phyloP scores from a whole-genome alignment of 192 early-diverging fungal species.

The Coemansia sp. region DNA sequence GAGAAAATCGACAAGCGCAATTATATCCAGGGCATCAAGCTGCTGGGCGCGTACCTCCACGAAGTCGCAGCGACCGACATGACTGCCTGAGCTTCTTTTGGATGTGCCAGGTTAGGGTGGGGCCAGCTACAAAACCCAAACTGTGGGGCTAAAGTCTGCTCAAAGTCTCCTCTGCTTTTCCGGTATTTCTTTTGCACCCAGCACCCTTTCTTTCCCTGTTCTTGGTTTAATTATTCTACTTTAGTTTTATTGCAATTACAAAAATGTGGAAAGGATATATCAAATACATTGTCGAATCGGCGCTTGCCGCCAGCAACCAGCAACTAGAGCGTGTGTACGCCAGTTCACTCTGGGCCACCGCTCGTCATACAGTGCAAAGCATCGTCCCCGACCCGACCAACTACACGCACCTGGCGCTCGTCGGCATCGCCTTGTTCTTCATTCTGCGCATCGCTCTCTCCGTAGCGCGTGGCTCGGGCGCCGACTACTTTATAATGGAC shows the following conservation, averaged over 20 bases:
- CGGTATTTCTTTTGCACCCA: neutral
- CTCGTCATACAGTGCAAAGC: neutral
- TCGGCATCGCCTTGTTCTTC: conserved; percentile 33
- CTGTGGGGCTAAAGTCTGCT: neutral
- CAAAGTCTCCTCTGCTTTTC: neutral
- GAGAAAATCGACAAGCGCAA: conserved; percentile 93
- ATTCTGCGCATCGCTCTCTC: conserved; percentile 26
- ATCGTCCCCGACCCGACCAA: conserved; percentile 25
- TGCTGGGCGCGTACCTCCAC: conserved; percentile 85
- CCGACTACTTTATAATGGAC: conserved; percentile 36
- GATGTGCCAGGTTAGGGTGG: neutral
- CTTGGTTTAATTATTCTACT: neutral
- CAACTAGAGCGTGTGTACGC: neutral
- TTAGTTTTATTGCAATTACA: neutral
- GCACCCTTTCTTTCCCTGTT: neutral
- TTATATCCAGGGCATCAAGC: conserved; percentile 95
- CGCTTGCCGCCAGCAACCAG: neutral
- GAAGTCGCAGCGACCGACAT: conserved; percentile 66
- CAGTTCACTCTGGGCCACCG: neutral
- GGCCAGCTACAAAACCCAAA: too few species aligned
- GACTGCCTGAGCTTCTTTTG: conserved; percentile 1
- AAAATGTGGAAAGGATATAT: neutral
- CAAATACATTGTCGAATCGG: neutral
- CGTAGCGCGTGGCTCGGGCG: neutral
- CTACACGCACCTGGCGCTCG: conserved; percentile 17